phyloP scores from a whole-genome alignment of 179 eudicot species.

The Camellia oleifera region DNA sequence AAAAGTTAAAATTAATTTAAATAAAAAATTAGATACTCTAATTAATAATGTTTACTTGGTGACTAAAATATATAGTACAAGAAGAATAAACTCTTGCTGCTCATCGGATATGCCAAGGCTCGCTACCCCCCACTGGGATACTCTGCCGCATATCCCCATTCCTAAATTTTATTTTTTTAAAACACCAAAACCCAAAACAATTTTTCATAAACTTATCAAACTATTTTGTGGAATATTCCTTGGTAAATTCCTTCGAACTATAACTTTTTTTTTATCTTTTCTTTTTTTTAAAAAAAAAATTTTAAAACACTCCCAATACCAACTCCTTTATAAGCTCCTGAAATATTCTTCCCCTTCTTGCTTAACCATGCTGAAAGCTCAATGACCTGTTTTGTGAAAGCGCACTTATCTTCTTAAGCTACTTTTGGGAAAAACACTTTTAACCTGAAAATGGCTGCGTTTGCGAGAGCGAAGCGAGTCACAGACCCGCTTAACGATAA shows the following conservation, averaged over 20 bases:
- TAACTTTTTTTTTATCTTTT: not conserved
- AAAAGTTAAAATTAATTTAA: too few species aligned
- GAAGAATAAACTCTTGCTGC: not conserved
- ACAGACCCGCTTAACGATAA: constrained; percentile 56
- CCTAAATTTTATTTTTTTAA: not conserved
- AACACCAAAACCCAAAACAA: not conserved
- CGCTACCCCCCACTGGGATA: not conserved
- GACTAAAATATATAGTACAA: not conserved
- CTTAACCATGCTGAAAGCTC: too few species aligned
- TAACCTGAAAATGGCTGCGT: constrained; percentile 25
- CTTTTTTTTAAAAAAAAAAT: not conserved
- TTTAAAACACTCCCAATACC: not conserved
- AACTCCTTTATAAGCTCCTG: not conserved
- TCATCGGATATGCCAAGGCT: constrained; percentile 2
- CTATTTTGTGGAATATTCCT: constrained; percentile 7
- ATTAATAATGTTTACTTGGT: too few species aligned
- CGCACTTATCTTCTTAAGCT: not conserved
- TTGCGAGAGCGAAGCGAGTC: constrained; percentile 35
- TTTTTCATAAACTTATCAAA: not conserved
- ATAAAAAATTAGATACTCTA: too few species aligned
- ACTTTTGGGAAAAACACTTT: too few species aligned
- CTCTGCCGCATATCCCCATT: not conserved
- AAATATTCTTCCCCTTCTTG: too few species aligned
- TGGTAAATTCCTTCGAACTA: not conserved
- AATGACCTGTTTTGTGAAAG: not conserved